phyloP scores from a whole-genome alignment of 345 rosid species.

The Psidium guajava region DNA sequence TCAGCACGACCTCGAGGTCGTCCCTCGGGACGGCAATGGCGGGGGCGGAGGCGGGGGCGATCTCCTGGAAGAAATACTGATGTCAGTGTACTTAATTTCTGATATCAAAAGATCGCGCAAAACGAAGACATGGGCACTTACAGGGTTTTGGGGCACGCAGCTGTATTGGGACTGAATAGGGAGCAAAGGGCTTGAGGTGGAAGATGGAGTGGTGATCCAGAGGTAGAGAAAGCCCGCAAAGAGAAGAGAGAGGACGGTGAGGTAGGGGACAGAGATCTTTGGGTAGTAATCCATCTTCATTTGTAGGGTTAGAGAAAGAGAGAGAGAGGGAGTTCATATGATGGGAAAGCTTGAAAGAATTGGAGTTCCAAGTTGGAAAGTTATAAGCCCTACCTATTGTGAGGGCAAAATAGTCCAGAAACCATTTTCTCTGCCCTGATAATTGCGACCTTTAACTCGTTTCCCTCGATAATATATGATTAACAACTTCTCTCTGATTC shows the following conservation, averaged over 20 bases:
- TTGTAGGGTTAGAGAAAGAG: not conserved
- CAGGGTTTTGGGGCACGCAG: not conserved
- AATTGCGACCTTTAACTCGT: not conserved
- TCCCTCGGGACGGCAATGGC: constrained; percentile 1
- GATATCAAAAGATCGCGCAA: not conserved
- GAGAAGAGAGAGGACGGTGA: constrained; percentile 12
- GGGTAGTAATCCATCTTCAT: not conserved
- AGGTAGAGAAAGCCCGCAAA: constrained; percentile 24
- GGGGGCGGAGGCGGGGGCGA: not conserved
- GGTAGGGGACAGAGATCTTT: not conserved
- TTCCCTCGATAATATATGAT: not conserved
- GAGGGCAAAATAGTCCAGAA: not conserved
- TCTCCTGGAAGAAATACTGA: not conserved
- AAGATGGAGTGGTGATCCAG: not conserved
- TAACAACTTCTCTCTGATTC: not conserved
- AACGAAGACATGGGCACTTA: not conserved
- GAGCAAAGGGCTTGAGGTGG: not conserved
- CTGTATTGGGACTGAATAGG: not conserved
- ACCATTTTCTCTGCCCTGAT: not conserved
- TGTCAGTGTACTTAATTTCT: not conserved
- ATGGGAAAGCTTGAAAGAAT: not conserved
- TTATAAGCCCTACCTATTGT: not conserved
- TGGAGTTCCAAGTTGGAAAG: not conserved
- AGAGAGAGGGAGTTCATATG: not conserved
- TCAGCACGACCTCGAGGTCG: constrained; percentile 29